A percentile compares a stretch with the other conserved stretches of the same genome.
phyloP scores from a whole-genome alignment of 73 alveolate species.

The Strombidium stylifer region DNA sequence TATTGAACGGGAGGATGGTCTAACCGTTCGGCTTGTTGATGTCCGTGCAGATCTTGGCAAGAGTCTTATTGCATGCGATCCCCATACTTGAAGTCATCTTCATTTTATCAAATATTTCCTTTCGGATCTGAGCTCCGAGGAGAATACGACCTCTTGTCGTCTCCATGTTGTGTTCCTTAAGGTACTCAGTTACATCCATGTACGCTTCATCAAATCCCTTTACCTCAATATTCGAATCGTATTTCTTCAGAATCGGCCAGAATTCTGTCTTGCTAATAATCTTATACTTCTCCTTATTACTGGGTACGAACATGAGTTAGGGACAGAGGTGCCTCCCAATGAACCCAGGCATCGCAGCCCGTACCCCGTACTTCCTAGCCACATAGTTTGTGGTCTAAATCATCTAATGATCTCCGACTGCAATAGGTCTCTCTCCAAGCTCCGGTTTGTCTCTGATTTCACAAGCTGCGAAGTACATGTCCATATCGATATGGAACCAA shows the following conservation, averaged over 20 bases:
- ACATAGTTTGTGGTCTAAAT: constrained; percentile 91
- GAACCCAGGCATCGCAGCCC: constrained; percentile 99
- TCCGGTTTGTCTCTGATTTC: constrained; percentile 95
- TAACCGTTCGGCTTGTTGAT: constrained; percentile 97
- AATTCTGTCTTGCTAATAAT: constrained; percentile 37
- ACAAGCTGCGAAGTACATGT: constrained; percentile 98
- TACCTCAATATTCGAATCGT: constrained; percentile 84
- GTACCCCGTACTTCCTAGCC: constrained; percentile 95
- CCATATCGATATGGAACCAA: constrained; percentile 99
- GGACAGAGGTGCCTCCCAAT: constrained; percentile 94
- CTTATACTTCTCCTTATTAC: constrained; percentile 71
- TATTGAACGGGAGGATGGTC: constrained; percentile 56
- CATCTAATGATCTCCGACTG: constrained; percentile 92
- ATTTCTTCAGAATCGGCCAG: constrained; percentile 70
- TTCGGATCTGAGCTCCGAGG: constrained; percentile 78
- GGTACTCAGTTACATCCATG: constrained; percentile 86
- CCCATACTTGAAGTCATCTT: constrained; percentile 97
- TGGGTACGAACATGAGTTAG: constrained; percentile 81
- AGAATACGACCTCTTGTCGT: constrained; percentile 71
- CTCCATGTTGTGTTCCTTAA: constrained; percentile 42
- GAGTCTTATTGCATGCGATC: constrained; percentile 93
- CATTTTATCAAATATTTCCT: constrained; percentile 64
- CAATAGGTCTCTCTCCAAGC: constrained; percentile 92
- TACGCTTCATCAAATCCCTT: constrained; percentile 96
- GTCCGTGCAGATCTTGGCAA: constrained; percentile 96